Evolutionary conservation across 805 yeast genomes (phyloP), one percentile per base, ranked within the genome.

Genomic region (Jamesozyma lodderae): DNA sequence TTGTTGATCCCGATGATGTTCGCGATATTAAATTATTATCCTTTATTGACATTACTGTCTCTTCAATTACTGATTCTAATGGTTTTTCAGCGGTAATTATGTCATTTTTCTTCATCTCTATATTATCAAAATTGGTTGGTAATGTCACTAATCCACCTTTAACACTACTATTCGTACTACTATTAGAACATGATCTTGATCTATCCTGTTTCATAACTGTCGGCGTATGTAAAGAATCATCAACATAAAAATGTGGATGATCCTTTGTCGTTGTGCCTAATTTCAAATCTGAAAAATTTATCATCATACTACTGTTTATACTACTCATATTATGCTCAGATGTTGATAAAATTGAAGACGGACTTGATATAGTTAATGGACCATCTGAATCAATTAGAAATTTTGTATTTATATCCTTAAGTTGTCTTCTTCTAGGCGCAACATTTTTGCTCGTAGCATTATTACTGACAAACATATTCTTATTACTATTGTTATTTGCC

Each of bases 211-310:
- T 42, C 14, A 44, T 36, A 3, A 36, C 38, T 13, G 45, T 17
- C 7, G 51, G 51, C 2, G 48, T 45, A 34, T 52, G 57, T 21
- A 52, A 37, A 10, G 43, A 40, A 36, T 53, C 52, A 33, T 51
- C 56, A 7, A 46, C 61, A 17, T 70, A 72, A 54, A 83, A 82
- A 60, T 83, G 94, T 0, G 92, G 87, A 59, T 81, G 92, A 42
- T 79, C 78, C 14, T 33, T 20, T 11, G 4, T 6, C n/a, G 10
- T 25, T 7, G 10, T 31, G 13, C 14, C 36, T 29, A 18, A 17
- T 16, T 23, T 31, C 10, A 7, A 7, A 25, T 37, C 31, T 11
- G 25, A 24, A 17, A 20, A 24, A 21, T 30, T 30, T 19, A 21
- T 15, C 28, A 29, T 29, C 11, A 35, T 14, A 22, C 22, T 35